Evolutionary conservation across 495 filamentous ascomycete species (phyloP).

Genomic region (Tuber calosporum): DNA sequence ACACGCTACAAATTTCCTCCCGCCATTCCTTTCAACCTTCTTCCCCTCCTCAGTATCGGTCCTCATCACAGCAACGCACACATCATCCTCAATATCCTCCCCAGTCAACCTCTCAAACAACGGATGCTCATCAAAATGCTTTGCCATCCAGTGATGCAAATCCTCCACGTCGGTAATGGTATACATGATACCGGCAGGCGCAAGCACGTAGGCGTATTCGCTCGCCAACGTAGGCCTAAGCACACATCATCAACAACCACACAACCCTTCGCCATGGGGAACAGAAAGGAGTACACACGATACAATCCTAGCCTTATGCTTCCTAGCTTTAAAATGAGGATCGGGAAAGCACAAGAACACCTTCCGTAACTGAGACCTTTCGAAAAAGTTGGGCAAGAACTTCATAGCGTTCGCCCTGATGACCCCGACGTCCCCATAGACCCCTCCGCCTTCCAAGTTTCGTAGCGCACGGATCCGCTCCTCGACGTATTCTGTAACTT

Average conservation of each 20-base stretch:
- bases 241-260: slow-evolving; percentile 19
- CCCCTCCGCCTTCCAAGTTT: slow-evolving; percentile 45
- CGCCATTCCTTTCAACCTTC: slow-evolving; percentile 87
- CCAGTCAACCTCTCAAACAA: slow-evolving; percentile 59
- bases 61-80: slow-evolving; percentile 73
- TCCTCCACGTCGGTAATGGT: slow-evolving; percentile 97
- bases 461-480: slow-evolving; percentile 78
- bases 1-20: slow-evolving; percentile 77
- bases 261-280: neutral
- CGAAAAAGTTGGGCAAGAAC: slow-evolving; percentile 93
- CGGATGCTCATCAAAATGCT: slow-evolving; percentile 66
- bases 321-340: slow-evolving; percentile 93
- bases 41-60: slow-evolving; percentile 92
- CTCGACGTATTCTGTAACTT: slow-evolving; percentile 81
- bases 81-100: slow-evolving; percentile 62
- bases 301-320: slow-evolving; percentile 93
- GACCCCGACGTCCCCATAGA: slow-evolving; percentile 80
- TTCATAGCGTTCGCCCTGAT: slow-evolving; percentile 96
- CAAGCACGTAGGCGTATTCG: slow-evolving; percentile 85
- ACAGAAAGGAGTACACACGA: slow-evolving; percentile 43
- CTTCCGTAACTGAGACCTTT: slow-evolving; percentile 50
- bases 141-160: slow-evolving; percentile 83
- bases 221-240: slow-evolving; percentile 63
- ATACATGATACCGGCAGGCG: slow-evolving; percentile 77
- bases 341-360: slow-evolving; percentile 98